These are phyloP conservation scores for Trichoderma sp. DNA, from an alignment of 2,329 filamentous ascomycete species.

Conservation along the genomic window DNA sequence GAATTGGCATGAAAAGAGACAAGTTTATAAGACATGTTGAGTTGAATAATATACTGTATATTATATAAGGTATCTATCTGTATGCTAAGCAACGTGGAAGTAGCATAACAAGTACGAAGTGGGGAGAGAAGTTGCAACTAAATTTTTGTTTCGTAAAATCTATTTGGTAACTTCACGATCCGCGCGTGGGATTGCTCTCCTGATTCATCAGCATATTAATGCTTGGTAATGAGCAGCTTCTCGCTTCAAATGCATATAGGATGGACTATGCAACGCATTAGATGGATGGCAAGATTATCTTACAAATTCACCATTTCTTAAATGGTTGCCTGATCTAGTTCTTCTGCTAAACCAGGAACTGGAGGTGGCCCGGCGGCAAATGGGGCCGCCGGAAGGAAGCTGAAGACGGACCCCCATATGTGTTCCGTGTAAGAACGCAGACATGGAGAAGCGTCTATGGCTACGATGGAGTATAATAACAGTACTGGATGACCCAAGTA, in stretches of 20 bases:
- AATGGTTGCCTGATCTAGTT: background rate
- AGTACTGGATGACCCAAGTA: background rate
- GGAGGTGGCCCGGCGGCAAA: background rate
- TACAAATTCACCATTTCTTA: background rate
- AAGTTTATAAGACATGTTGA: background rate
- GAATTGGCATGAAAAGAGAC: background rate
- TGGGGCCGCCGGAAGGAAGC: background rate
- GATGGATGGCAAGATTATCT: background rate
- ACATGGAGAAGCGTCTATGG: too few species aligned
- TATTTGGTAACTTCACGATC: background rate
- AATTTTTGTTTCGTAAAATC: background rate
- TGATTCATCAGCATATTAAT: background rate
- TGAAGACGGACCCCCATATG: background rate
- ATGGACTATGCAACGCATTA: background rate
- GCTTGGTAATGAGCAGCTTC: background rate
- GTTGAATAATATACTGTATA: background rate
- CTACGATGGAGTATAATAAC: background rate
- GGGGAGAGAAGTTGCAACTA: background rate
- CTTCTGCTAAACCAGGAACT: background rate
- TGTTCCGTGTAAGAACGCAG: background rate
- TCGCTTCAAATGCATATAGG: background rate
- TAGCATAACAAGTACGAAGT: background rate
- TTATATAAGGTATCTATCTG: too few species aligned
- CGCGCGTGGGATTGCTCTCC: background rate
- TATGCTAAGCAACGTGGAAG: background rate